Base-by-base conservation (phyloP, 2,329 filamentous ascomycete genomes). In the Chrysosphaeria jannelii region DNA sequence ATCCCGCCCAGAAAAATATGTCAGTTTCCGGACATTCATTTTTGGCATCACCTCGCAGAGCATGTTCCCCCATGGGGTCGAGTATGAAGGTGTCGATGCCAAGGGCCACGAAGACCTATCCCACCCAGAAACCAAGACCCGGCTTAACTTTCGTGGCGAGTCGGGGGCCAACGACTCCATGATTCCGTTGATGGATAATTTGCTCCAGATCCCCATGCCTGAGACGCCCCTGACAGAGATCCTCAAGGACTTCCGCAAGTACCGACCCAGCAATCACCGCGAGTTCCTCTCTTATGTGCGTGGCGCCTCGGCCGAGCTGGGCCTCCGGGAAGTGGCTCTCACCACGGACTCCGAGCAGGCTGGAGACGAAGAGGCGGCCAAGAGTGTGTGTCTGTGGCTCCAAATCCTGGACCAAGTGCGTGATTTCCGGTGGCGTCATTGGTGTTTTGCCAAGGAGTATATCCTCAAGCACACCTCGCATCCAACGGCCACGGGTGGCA, bases 141-240 rank as follows among this genome's bases (percentile, higher is more conserved):
- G 4, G 48, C 29, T 76, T 41, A 67, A 58, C 26, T 91, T 91
- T 57, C 67, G 81, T 15, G 81, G 81, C 33, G 81, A 91, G 48
- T 78, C 67, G 23, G 81, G 81, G 20, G 81, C 81, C 33, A 91
- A 91, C 40, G 81, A 93, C 48, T 72, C 67, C 47, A 91, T 93
- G 54, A 67, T 89, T 25, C 79, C 81, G 3, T 59, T 91, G 4
- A 64, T 81, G 37, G 81, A 91, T 43, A 79, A 81, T 40, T 55
- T 91, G 24, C 57, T 85, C 27, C 60, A 85, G 40, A 66, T 91
- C 21, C 54, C 63, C 30, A 89, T 91, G 76, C 81, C 81, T 2
- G 50, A 64, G 25, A 91, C 78, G 4, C 81, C 81, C 0, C 60
- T 91, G 21, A 91, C 79, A 0, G 63, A 69, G 26, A 90, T 90